A percentile compares a stretch with the other conserved stretches of the same genome.
These are phyloP conservation scores for Abeoforma whisleri DNA, from an alignment of 78 protist genomes.

Conservation along the genomic window DNA sequence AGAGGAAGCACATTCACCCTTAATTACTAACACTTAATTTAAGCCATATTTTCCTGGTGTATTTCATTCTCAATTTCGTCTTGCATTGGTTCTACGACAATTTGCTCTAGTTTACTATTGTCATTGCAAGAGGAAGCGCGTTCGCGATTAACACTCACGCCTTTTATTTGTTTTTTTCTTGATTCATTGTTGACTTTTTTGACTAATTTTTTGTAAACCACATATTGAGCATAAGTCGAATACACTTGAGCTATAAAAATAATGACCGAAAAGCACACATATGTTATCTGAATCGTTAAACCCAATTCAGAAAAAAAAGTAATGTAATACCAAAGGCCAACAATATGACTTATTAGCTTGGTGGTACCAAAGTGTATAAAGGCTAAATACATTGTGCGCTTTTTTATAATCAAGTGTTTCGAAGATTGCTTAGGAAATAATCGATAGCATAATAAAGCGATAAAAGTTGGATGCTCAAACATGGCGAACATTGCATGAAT, in stretches of 20 bases:
- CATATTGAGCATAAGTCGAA: slow-evolving; percentile 1
- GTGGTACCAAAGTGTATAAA: not conserved
- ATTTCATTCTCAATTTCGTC: too few species aligned
- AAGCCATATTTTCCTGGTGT: too few species aligned
- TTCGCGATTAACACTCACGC: not conserved
- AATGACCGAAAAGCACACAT: not conserved
- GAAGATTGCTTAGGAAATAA: not conserved
- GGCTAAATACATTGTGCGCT: slow-evolving; percentile 5
- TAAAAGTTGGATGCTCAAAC: slow-evolving; percentile 26
- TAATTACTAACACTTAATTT: too few species aligned
- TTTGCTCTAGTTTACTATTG: too few species aligned
- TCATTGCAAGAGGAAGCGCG: too few species aligned
- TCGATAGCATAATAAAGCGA: slow-evolving; percentile 26
- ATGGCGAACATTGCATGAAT: slow-evolving; percentile 24
- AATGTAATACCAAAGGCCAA: slow-evolving; percentile 29
- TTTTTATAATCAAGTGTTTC: not conserved
- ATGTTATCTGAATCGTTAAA: slow-evolving; percentile 20
- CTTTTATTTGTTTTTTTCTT: not conserved
- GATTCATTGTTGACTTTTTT: too few species aligned
- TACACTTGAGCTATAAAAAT: slow-evolving; percentile 25
- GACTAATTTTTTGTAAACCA: not conserved
- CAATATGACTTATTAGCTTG: not conserved
- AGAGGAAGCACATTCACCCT: too few species aligned
- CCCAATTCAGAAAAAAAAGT: not conserved
- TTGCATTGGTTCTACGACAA: too few species aligned